phyloP scores from a whole-genome alignment of 805 yeast species.

The Huiozyma sinensis region DNA sequence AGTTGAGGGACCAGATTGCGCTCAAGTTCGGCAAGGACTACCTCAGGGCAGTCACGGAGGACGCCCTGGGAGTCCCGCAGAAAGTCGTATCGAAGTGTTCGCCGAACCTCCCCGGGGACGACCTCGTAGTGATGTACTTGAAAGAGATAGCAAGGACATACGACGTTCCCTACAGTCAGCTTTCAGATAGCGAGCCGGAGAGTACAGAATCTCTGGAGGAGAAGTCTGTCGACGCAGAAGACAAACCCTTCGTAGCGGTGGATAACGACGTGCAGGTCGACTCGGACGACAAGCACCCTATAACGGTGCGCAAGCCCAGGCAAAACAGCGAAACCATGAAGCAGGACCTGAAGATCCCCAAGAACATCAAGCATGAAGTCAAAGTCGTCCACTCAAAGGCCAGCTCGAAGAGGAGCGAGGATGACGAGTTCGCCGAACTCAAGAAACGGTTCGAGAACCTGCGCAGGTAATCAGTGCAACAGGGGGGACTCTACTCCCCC shows the following conservation, averaged over 20 bases:
- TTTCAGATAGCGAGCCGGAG: slow-evolving; percentile 20
- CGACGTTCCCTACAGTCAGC: slow-evolving; percentile 58
- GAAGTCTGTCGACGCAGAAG: slow-evolving; percentile 19
- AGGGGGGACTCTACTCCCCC: no score
- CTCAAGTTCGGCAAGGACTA: slow-evolving; percentile 62
- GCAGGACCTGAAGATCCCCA: slow-evolving; percentile 32
- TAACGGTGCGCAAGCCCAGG: slow-evolving; percentile 34
- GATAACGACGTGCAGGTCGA: slow-evolving; percentile 28
- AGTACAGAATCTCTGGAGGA: slow-evolving; percentile 23
- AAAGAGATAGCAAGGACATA: slow-evolving; percentile 76
- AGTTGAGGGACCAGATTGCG: slow-evolving; percentile 50
- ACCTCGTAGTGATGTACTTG: slow-evolving; percentile 58
- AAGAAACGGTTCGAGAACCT: slow-evolving; percentile 71
- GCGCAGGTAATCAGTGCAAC: slow-evolving; percentile 30
- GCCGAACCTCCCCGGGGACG: slow-evolving; percentile 54
- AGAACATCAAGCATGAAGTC: slow-evolving; percentile 31
- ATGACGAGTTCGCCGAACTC: slow-evolving; percentile 20
- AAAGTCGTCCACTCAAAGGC: slow-evolving; percentile 16
- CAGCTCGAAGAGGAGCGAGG: slow-evolving; percentile 7
- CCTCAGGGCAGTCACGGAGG: slow-evolving; percentile 23
- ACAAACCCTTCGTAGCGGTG: slow-evolving; percentile 30
- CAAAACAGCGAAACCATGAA: slow-evolving; percentile 32
- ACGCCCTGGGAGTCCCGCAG: slow-evolving; percentile 40
- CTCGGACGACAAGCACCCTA: slow-evolving; percentile 30
- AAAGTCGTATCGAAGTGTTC: slow-evolving; percentile 53